These are phyloP conservation scores for Cyberlindnera misumaiensis DNA, from an alignment of 805 yeast genomes.

Conservation along the genomic window DNA sequence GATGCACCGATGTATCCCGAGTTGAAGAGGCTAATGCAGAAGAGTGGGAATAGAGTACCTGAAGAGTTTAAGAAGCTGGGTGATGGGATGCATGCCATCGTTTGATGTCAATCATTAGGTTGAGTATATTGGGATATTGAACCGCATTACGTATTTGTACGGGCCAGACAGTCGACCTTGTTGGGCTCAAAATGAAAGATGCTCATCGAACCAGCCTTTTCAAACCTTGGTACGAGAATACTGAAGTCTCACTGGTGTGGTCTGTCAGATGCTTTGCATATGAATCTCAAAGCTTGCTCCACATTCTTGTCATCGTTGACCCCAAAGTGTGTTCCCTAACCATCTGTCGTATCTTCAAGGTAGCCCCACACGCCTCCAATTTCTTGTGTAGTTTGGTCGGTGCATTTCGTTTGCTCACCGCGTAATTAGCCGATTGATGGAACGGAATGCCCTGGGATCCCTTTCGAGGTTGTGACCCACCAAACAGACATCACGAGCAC, in stretches of 20 bases:
- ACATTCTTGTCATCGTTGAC: background rate
- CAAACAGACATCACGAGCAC: slow-evolving; percentile 5
- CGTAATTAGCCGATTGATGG: slow-evolving; percentile 14
- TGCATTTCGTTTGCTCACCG: slow-evolving; percentile 2
- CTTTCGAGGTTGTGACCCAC: slow-evolving; percentile 13
- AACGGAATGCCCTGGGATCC: slow-evolving; percentile 10
- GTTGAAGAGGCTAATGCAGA: slow-evolving; percentile 16
- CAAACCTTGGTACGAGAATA: background rate
- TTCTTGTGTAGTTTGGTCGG: slow-evolving; percentile 3
- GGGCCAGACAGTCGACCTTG: no score
- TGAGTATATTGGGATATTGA: no score
- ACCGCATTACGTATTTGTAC: no score
- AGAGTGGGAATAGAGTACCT: slow-evolving; percentile 19
- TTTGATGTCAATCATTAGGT: background rate
- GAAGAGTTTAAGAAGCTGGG: slow-evolving; percentile 14
- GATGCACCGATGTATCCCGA: slow-evolving; percentile 36
- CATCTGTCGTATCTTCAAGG: background rate
- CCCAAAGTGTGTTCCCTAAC: background rate
- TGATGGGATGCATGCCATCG: slow-evolving; percentile 6
- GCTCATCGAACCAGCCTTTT: no score
- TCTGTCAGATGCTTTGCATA: background rate
- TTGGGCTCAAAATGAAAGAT: no score
- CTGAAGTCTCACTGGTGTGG: background rate
- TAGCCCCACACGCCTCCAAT: background rate
- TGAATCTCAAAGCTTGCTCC: background rate